Conservation (phyloP, 495 filamentous ascomycete genomes). For the Xylaria cubensis region DNA sequence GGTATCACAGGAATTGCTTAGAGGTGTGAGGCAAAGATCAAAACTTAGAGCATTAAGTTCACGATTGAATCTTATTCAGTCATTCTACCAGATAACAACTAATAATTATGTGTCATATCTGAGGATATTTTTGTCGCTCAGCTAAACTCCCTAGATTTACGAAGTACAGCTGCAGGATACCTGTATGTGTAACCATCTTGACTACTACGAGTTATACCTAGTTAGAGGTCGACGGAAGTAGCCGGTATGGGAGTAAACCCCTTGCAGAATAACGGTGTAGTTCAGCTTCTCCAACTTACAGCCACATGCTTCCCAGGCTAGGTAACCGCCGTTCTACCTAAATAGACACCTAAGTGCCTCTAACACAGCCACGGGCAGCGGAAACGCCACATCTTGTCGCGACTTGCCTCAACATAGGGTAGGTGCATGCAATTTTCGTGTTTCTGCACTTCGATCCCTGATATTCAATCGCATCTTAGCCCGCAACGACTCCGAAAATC, state of each 20-base stretch:
- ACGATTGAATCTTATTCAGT: no score
- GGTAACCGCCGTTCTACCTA: neutral
- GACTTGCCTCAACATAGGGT: slow-evolving; percentile 14
- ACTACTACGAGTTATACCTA: no score
- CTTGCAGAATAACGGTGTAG: neutral
- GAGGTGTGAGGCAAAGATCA: neutral
- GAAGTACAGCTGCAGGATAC: no score
- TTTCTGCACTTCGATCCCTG: slow-evolving; percentile 2
- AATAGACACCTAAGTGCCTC: neutral
- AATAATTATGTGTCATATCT: neutral
- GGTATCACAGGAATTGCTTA: neutral
- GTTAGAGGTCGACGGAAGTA: neutral
- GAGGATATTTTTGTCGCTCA: neutral
- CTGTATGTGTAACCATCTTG: no score
- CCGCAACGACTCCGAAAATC: neutral
- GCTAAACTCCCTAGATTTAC: no score
- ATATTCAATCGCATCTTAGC: slow-evolving; percentile 13
- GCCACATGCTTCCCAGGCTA: neutral
- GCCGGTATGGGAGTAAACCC: neutral
- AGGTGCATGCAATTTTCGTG: slow-evolving; percentile 25
- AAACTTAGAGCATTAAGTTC: neutral
- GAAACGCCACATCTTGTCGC: slow-evolving; percentile 27
- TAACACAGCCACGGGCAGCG: slow-evolving; percentile 4
- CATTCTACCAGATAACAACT: neutral
- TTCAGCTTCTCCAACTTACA: neutral